Base-by-base conservation (phyloP, 225 moss, liverwort and hornwort species). In the Physcomitrellopsis africana region DNA sequence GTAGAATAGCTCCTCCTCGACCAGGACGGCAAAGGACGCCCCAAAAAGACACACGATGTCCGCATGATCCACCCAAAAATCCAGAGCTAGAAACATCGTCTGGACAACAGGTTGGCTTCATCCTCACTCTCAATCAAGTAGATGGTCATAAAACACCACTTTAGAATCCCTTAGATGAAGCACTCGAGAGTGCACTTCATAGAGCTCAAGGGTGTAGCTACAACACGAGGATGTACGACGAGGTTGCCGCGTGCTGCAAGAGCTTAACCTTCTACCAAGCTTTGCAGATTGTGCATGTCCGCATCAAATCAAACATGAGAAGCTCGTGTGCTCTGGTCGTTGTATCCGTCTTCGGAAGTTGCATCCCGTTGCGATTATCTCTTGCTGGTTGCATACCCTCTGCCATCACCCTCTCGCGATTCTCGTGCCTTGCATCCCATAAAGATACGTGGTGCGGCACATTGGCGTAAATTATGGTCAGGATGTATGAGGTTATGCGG, bases 271-370 rank as follows among this genome's bases (percentile, higher is more conserved):
- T 76, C 76, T 94, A 94, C 61, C 96, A 74, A n/a, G 86, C 91
- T 78, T 69, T 89, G 67, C 89, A 87, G 94, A 94, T 94, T 29
- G 79, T 67, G 2, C 84, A 81, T 46, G 94, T 82, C 11, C 87
- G 76, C 94, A 96, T 96, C 27, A 96, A 81, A 73, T 91, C 86
- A 76, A 92, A 96, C 1, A 92, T 90, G 74, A 94, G 91, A 2
- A 65, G 80, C 78, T 94, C 92, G 60, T 94, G 96, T 1, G 22
- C 17, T 29, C 67, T 65, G 43, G 54, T 24, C 12, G 24, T 65
- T 44, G 41, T 43, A 51, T 18, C 51, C 24, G 13, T 58, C 76
- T 17, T 48, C 37, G 7, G 67, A 58, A 3, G 32, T 37, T 9
- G 67, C 48, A 19, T 49, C 51, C 16, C n/a, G 12, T 43, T 26